A percentile compares a stretch with the other conserved stretches of the same genome.
Conservation (phyloP, 208 protist species). For the Acanthamoeba royreba region DNA sequence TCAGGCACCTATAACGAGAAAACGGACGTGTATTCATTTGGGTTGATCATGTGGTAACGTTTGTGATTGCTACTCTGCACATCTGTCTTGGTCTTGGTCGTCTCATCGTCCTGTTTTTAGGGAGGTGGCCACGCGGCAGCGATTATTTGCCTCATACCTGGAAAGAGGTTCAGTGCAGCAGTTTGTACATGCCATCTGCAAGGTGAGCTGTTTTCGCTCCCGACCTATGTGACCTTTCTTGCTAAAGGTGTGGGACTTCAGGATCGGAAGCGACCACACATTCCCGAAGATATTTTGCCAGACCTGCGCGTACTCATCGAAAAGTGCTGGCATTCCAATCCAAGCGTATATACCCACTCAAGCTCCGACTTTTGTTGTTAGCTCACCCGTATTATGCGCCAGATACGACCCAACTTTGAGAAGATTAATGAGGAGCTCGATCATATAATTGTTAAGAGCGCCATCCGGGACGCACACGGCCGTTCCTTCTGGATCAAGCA, state of each 20-base stretch:
- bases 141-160: not conserved
- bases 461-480: constrained; percentile 27
- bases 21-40: constrained; percentile 22
- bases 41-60: not conserved
- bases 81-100: not conserved
- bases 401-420: constrained; percentile 6
- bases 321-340: constrained; percentile 29
- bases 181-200: constrained; percentile 28
- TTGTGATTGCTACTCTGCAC: not conserved
- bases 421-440: constrained; percentile 25
- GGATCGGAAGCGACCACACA: not conserved
- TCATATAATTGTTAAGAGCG: not conserved
- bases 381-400: not conserved
- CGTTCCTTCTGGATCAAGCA: constrained; percentile 18
- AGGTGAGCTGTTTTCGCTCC: not conserved
- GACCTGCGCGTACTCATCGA: constrained; percentile 11
- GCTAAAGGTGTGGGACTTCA: too few species aligned
- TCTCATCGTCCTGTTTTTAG: not conserved
- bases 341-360: not conserved
- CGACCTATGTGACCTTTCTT: not conserved
- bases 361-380: not conserved
- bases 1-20: not conserved
- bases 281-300: not conserved
- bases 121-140: not conserved
- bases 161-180: not conserved